These are phyloP conservation scores for Ascochyta viciae-villosae DNA, from an alignment of 2,329 filamentous ascomycete species.

Conservation along the genomic window DNA sequence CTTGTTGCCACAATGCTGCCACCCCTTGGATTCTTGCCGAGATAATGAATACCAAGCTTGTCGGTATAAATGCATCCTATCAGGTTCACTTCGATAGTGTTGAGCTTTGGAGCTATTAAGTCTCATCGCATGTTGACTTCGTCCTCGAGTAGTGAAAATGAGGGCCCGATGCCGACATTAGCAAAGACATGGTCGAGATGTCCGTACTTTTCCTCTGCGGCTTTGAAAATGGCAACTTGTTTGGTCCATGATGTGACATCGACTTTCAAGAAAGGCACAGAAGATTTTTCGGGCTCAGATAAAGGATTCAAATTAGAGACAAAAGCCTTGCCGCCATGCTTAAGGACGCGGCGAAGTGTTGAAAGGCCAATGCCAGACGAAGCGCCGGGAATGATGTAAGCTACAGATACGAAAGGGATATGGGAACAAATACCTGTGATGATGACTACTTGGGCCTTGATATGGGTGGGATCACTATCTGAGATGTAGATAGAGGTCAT, in stretches of 20 bases:
- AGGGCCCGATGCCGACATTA: conserved; percentile 38
- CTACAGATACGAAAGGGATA: neutral
- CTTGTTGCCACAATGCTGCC: conserved; percentile 40
- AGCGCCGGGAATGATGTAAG: conserved; percentile 51
- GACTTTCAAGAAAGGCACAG: conserved; percentile 31
- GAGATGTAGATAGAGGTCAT: conserved; percentile 53
- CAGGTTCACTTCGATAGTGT: conserved; percentile 37
- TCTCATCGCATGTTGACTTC: conserved; percentile 37
- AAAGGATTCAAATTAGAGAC: conserved; percentile 60
- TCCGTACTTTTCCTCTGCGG: conserved; percentile 51
- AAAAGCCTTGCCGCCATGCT: conserved; percentile 62
- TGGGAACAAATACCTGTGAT: conserved; percentile 54
- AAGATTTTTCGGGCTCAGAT: conserved; percentile 29
- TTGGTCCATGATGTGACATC: conserved; percentile 56
- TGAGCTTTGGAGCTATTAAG: conserved; percentile 31
- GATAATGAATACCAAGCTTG: conserved; percentile 34
- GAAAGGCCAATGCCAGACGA: conserved; percentile 67
- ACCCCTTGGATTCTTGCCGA: conserved; percentile 31
- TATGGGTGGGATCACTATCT: conserved; percentile 51
- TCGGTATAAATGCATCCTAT: conserved; percentile 36
- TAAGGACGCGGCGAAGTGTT: conserved; percentile 60
- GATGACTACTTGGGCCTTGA: conserved; percentile 60
- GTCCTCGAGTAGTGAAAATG: conserved; percentile 30
- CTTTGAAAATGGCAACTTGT: conserved; percentile 57
- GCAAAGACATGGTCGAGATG: conserved; percentile 55